Evolutionary conservation across 1,139 yeast genomes (phyloP).

Genomic region (Yamadazyma pseudoaaseri): DNA sequence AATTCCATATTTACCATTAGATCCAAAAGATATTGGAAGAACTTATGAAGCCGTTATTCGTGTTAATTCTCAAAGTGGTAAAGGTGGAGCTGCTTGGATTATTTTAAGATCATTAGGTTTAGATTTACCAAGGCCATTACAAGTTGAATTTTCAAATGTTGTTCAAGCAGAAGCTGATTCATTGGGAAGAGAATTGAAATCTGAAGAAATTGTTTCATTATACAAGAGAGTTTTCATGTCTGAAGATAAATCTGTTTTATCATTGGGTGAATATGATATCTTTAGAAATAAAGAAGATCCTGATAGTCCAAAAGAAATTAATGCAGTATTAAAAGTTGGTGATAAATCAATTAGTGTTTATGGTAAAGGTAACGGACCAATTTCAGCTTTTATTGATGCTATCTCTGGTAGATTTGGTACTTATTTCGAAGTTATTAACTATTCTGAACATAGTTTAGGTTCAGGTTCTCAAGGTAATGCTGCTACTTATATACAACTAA

Average conservation of each 20-base stretch:
- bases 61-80: constrained; percentile 97
- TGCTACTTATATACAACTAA: constrained; percentile 79
- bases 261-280: constrained; percentile 53
- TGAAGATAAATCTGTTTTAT: constrained; percentile 40
- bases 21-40: constrained; percentile 94
- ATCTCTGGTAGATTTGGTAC: constrained; percentile 57
- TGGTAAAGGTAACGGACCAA: constrained; percentile 94
- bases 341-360: constrained; percentile 48
- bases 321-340: constrained; percentile 41
- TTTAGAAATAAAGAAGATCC: constrained; percentile 24
- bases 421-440: constrained; percentile 70
- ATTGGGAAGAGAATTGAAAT: constrained; percentile 80
- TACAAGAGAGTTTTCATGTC: constrained; percentile 69
- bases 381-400: constrained; percentile 86
- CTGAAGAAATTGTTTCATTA: constrained; percentile 71
- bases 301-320: constrained; percentile 26
- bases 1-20: constrained; percentile 93
- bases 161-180: constrained; percentile 83
- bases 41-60: constrained; percentile 97
- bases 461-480: constrained; percentile 84
- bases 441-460: constrained; percentile 92
- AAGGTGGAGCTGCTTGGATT: constrained; percentile 99
- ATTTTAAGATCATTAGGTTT: constrained; percentile 83
- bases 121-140: constrained; percentile 90
- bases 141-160: constrained; percentile 80